Conservation (phyloP, 1,284 basidiomycete species). For the Anthracocystis walkeri region DNA sequence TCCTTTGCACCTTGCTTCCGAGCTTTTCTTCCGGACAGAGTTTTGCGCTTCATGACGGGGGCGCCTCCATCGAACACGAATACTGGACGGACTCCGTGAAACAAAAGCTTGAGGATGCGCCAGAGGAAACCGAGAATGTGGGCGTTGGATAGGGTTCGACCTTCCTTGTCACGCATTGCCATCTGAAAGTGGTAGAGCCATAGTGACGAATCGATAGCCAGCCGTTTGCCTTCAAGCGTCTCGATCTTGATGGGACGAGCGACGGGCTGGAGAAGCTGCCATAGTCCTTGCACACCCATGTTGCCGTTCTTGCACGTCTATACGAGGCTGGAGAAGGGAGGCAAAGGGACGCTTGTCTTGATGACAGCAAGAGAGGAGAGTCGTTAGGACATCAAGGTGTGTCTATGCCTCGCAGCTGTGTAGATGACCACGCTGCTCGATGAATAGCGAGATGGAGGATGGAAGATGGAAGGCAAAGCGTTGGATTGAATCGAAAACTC, state of each 20-base stretch:
- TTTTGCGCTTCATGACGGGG: slow-evolving; percentile 70
- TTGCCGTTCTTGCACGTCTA: not conserved
- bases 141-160: slow-evolving; percentile 88
- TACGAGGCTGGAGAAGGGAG: not conserved
- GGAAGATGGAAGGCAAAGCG: not conserved
- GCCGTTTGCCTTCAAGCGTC: slow-evolving; percentile 67
- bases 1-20: slow-evolving; percentile 73
- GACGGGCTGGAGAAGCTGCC: slow-evolving; percentile 69
- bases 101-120: slow-evolving; percentile 91
- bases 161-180: slow-evolving; percentile 98
- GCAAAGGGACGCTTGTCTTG: not conserved
- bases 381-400: slow-evolving; percentile 4
- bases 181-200: slow-evolving; percentile 88
- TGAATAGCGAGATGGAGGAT: not conserved
- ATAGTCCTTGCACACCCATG: slow-evolving; percentile 69
- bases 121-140: slow-evolving; percentile 88
- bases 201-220: slow-evolving; percentile 91
- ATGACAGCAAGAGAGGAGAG: not conserved
- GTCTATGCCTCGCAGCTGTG: not conserved
- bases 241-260: slow-evolving; percentile 69
- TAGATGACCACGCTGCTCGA: not conserved
- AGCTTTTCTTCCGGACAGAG: slow-evolving; percentile 73
- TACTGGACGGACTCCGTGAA: slow-evolving; percentile 83
- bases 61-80: slow-evolving; percentile 89
- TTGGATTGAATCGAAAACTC: slow-evolving; percentile 5